Conservation (phyloP, 352 stramenopile genomes). For the Ophiocytium majus region DNA sequence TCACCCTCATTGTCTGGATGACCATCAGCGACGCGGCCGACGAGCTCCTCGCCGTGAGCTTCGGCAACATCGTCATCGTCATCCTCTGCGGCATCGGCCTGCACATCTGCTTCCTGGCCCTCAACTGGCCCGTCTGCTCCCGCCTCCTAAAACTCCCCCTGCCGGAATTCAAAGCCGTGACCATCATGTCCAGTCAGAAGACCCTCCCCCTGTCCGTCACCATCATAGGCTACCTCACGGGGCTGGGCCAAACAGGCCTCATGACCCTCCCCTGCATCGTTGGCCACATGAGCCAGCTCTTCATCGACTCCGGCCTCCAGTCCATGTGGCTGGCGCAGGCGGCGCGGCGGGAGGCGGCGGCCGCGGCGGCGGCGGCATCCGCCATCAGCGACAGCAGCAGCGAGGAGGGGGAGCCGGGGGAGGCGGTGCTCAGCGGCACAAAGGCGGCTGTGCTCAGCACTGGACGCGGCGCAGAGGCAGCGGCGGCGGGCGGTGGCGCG, state of each 20-base stretch:
- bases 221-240: constrained; percentile 37
- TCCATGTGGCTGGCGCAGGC: neutral
- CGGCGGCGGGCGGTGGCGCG: no score
- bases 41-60: constrained; percentile 26
- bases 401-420: no score
- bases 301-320: constrained; percentile 36
- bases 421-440: no score
- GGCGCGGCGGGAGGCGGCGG: neutral
- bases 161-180: constrained; percentile 49
- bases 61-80: constrained; percentile 37
- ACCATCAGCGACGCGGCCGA: constrained; percentile 42
- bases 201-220: constrained; percentile 48
- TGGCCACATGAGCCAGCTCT: constrained; percentile 49
- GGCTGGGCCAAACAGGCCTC: constrained; percentile 33
- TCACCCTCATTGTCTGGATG: constrained; percentile 51
- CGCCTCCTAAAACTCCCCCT: constrained; percentile 37
- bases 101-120: constrained; percentile 42
- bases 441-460: no score
- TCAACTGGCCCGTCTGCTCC: constrained; percentile 45
- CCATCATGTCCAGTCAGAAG: constrained; percentile 51
- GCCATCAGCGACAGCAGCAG: neutral
- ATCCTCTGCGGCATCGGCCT: constrained; percentile 39
- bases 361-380: no score
- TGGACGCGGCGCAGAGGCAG: no score
- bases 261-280: constrained; percentile 55